phyloP scores from a whole-genome alignment of 2,329 filamentous ascomycete genomes.

The Didymella glomerata region DNA sequence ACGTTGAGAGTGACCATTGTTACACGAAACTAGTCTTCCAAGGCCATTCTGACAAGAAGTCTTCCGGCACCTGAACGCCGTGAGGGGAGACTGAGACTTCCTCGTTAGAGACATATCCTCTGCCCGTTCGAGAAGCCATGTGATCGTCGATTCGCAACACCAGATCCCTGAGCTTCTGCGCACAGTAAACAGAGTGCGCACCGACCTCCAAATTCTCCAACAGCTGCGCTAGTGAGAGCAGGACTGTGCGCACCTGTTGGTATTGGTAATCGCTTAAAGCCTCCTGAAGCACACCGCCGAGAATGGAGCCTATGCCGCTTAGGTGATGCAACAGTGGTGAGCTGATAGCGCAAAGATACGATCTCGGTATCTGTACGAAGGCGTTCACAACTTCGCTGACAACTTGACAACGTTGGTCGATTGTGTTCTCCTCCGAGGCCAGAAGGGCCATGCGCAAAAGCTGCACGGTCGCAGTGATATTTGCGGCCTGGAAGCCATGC shows the following conservation, averaged over 20 bases:
- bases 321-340: constrained; percentile 60
- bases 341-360: constrained; percentile 59
- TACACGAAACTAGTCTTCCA: neutral
- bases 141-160: neutral
- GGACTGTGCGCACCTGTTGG: neutral
- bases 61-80: neutral
- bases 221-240: neutral
- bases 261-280: neutral
- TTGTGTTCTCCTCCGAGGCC: neutral
- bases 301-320: constrained; percentile 59
- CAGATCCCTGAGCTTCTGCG: neutral
- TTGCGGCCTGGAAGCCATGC: neutral
- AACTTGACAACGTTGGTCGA: neutral
- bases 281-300: constrained; percentile 28
- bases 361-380: constrained; percentile 48
- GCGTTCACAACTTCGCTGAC: neutral
- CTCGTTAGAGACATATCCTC: neutral
- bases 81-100: neutral
- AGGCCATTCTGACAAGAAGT: neutral
- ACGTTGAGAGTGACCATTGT: neutral
- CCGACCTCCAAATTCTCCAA: neutral
- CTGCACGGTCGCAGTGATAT: neutral
- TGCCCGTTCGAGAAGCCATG: neutral
- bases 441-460: neutral
- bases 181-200: neutral